Base-by-base conservation (phyloP, 768 basidiomycete genomes). In the Melanogaster broomeanus region DNA sequence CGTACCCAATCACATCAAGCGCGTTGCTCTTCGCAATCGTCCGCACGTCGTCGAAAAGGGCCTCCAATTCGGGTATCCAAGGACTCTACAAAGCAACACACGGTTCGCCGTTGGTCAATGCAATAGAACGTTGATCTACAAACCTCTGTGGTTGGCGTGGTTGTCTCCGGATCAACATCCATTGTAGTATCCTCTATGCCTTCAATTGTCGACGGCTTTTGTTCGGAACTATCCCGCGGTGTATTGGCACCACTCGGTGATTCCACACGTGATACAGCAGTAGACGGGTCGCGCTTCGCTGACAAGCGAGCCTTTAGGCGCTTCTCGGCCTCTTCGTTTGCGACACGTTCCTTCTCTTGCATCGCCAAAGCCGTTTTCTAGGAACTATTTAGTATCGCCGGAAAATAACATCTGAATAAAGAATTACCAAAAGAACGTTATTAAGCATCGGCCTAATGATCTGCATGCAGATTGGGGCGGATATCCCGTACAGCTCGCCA, bases 381-480 rank as follows among this genome's bases (percentile, higher is more conserved):
- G 25, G 45, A 35, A 28, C 35, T 12, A 8, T 16, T 65, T 37
- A 54, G 55, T 45, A 42, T 48, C 25, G 44, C 47, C 28, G 44
- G 21, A 30, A 19, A 25, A 57, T 11, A 27, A 55, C 7, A 35
- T 31, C 11, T 7, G 2, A 27, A 30, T 4, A 12, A 38, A 41
- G 1, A 72, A 79, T 50, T 64, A 87, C 87, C 60, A 89, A 69
- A 41, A 90, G 71, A 25, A 77, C 71, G 9, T 73, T 72, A 56
- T 89, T 83, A 39, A 90, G 74, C 48, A 88, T 85, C 13, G 96
- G 94, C 15, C 97, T 83, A 34, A 92, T 80, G 51, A 98, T 87
- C 64, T 95, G 93, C 90, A 98, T 97, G 47, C 93, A 92, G 49
- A 97, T 86, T 12, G 90, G 82, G 33, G 89, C 83, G 52, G 85